Conservation (phyloP, 2,329 filamentous ascomycete genomes). For the Fusarium devonianum region DNA sequence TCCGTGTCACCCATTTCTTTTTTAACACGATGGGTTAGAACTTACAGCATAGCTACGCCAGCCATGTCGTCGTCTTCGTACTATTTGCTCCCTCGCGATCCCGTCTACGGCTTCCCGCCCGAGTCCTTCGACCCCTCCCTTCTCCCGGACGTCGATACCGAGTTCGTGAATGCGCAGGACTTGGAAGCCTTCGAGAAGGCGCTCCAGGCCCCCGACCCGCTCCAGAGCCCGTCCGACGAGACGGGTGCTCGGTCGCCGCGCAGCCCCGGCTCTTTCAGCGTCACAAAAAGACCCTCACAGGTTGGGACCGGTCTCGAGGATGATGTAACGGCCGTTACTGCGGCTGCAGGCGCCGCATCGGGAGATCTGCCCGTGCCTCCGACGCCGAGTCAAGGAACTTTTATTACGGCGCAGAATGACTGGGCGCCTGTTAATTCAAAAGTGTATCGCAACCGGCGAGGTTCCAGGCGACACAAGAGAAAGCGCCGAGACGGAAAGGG, state of each 20-base stretch:
- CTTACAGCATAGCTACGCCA: conserved; percentile 8
- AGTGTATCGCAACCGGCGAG: conserved; percentile 55
- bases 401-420: conserved; percentile 92
- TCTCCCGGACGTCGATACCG: conserved; percentile 80
- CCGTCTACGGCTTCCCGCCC: conserved; percentile 63
- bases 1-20: not conserved
- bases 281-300: conserved; percentile 53
- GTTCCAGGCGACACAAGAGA: conserved; percentile 46
- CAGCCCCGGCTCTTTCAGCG: conserved; percentile 50
- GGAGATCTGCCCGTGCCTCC: conserved; percentile 43
- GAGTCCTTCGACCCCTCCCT: conserved; percentile 71
- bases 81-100: conserved; percentile 38
- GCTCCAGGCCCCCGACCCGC: conserved; percentile 79
- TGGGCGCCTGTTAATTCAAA: conserved; percentile 89
- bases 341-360: conserved; percentile 50
- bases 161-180: conserved; percentile 78
- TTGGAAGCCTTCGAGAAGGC: conserved; percentile 81
- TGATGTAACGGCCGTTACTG: conserved; percentile 48
- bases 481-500: conserved; percentile 48
- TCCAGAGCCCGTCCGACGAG: conserved; percentile 68
- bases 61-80: conserved; percentile 39
- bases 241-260: conserved; percentile 52
- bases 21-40: conserved; percentile 30
- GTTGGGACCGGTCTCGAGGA: conserved; percentile 42
- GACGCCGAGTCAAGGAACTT: conserved; percentile 54